Base-by-base conservation (phyloP, 225 moss, liverwort and hornwort genomes). In the Climacium dendroides region DNA sequence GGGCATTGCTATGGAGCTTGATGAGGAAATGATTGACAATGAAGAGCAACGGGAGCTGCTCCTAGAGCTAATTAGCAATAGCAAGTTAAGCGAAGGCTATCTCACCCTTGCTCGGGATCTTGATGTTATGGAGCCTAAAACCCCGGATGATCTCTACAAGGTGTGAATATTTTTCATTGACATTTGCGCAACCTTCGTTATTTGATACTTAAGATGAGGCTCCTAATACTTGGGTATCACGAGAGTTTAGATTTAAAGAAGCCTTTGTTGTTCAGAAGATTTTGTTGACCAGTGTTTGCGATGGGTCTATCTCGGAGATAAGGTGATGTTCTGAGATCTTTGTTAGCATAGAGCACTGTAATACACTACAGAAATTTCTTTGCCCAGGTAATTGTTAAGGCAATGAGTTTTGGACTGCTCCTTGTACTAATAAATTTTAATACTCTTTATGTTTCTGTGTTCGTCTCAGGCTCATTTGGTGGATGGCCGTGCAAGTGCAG, bases 41-140 rank as follows among this genome's bases (percentile, higher is more conserved):
- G 95, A 96, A 41, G 94, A 95, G 87, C 95, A 97, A 67, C 95
- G 94, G 54, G 96, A 96, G 62, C 82, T 93, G 45, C 91, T 96
- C 48, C 96, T 95, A 85, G 97, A 97, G 83, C 93, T 99, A 60
- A 96, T 96, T 77, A 96, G 95, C 86, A 99, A 97, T 87, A 97
- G 95, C 93, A 99, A 96, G 91, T 90, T 99, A 67, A 99, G 97
- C 89, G 99, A 99, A 86, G 99, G 99, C 86, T 99, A 99, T 90
- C 97, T 99, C 65, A 96, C 99, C 25, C 96, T 99, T 82, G 97
- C 99, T 79, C 97, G 99, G 69, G 99, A 99, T 92, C 95, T 99
- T 72, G 97, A 99, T 91, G 99, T 99, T 30, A 99, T 99, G 99
- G 99, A 99, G 90, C 96, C 98, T 19, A 99, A 99, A 90, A 97